Conservation (phyloP, 2,329 filamentous ascomycete genomes). For the Alternaria arbusti region DNA sequence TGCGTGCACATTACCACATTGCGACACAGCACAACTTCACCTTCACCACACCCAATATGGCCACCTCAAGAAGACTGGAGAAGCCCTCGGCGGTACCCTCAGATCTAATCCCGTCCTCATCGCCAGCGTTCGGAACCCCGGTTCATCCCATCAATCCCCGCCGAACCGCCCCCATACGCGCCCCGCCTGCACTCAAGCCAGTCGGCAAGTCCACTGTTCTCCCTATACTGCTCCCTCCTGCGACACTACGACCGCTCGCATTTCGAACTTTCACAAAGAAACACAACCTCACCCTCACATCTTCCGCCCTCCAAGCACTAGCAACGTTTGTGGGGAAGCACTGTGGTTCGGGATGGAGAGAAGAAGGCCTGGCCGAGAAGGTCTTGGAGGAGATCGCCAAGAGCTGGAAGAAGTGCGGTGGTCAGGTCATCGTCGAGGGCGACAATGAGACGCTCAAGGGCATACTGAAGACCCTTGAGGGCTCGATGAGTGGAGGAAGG, state of each 20-base stretch:
- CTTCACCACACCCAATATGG: conserved; percentile 25
- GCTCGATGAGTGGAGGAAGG: conserved; percentile 86
- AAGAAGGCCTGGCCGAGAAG: conserved; percentile 90
- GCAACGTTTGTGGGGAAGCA: conserved; percentile 90
- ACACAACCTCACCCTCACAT: conserved; percentile 90
- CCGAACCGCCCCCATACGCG: conserved; percentile 49
- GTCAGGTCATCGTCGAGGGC: conserved; percentile 90
- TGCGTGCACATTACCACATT: background rate
- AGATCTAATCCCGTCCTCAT: conserved; percentile 81
- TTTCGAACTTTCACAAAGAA: conserved; percentile 98
- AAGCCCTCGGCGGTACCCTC: conserved; percentile 38
- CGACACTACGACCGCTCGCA: conserved; percentile 85
- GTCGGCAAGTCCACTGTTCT: conserved; percentile 69
- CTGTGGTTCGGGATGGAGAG: conserved; percentile 95
- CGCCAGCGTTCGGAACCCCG: conserved; percentile 87
- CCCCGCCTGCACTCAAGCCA: conserved; percentile 58
- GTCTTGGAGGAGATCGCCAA: conserved; percentile 91
- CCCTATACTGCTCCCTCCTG: conserved; percentile 85
- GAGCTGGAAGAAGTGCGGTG: conserved; percentile 88
- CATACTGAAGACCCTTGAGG: conserved; percentile 83
- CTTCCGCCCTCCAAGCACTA: conserved; percentile 81
- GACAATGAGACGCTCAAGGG: conserved; percentile 71
- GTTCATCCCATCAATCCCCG: conserved; percentile 74
- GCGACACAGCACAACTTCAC: conserved; percentile 1
- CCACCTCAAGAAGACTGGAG: conserved; percentile 38